Base-by-base conservation (phyloP, 2,329 filamentous ascomycete genomes). In the Didymella segeticola region DNA sequence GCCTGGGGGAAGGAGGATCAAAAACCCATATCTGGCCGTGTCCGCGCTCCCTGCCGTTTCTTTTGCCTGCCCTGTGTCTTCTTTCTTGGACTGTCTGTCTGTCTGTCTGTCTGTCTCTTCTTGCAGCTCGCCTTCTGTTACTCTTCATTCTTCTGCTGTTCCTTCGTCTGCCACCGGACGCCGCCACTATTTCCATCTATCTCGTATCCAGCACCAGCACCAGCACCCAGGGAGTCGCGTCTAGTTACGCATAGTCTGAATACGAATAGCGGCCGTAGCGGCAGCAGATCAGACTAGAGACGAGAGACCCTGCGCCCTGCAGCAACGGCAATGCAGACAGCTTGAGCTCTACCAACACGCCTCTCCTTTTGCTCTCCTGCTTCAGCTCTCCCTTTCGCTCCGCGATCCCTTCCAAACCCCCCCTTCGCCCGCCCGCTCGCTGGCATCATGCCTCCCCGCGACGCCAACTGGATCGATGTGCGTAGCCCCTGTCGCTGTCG, bases 401-500 rank as follows among this genome's bases (percentile, higher is more conserved):
- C 46, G 39, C 29, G 34, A 19, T 50, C 12, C 43, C 36, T n/a
- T n/a, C n/a, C n/a, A n/a, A n/a, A n/a, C n/a, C n/a, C n/a, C n/a
- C n/a, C n/a, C n/a, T n/a, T n/a, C n/a, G n/a, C n/a, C n/a, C n/a
- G n/a, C 22, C 42, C 38, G 30, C 33, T 22, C 45, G 41, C 14
- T 47, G 29, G 23, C 57, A 64, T 54, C 8, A 74, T 74, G 71
- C 50, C 71, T 50, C 71, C 70, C 17, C 70, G 71, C 60, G 70
- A 74, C 56, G 71, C 71, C 56, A 74, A 74, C 61, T 74, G 71
- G 71, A 68, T 74, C 60, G 71, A 74, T 62, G 71, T 69, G 66
- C 67, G 51, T 54, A 41, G n/a, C 8, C 20, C 31, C 25, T 1
- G 17, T 12, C 42, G 25, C 17, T 33, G 25, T 20, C 45, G n/a